A percentile compares a stretch with the other conserved stretches of the same genome.
Conservation (phyloP, 305 asterid species). For the Rubia peregrina region DNA sequence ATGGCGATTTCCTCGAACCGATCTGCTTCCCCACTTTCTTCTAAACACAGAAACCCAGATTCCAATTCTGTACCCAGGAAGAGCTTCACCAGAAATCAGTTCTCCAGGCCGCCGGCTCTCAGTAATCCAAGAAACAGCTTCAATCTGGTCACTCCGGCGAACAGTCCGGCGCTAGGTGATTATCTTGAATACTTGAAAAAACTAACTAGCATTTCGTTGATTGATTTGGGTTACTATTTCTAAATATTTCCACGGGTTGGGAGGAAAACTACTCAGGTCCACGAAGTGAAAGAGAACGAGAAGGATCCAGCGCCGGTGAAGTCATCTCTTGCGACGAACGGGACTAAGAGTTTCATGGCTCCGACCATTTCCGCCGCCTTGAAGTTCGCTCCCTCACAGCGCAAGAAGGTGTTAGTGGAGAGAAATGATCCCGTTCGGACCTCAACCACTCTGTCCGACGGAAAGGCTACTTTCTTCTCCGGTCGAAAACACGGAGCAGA, state of each 20-base stretch:
- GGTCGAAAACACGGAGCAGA: constrained; percentile 20
- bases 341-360: constrained; percentile 75
- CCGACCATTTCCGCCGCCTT: constrained; percentile 95
- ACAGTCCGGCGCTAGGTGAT: constrained; percentile 64
- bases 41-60: constrained; percentile 45
- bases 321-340: constrained; percentile 35
- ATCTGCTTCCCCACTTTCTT: constrained; percentile 60
- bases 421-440: constrained; percentile 69
- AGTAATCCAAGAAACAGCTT: constrained; percentile 37
- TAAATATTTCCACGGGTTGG: constrained; percentile 30
- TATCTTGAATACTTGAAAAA: neutral
- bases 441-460: constrained; percentile 57
- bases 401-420: constrained; percentile 72
- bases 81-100: constrained; percentile 48
- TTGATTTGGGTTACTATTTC: neutral
- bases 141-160: constrained; percentile 62
- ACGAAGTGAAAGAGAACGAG: constrained; percentile 70
- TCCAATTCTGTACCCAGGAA: constrained; percentile 35
- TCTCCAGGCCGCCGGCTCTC: constrained; percentile 43
- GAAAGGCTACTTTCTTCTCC: constrained; percentile 61
- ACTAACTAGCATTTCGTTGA: constrained; percentile 15
- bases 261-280: constrained; percentile 29
- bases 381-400: constrained; percentile 74
- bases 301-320: constrained; percentile 25
- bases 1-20: constrained; percentile 62